Conservation (phyloP, 139 green algal species). For the Diplosphaera chodatii region DNA sequence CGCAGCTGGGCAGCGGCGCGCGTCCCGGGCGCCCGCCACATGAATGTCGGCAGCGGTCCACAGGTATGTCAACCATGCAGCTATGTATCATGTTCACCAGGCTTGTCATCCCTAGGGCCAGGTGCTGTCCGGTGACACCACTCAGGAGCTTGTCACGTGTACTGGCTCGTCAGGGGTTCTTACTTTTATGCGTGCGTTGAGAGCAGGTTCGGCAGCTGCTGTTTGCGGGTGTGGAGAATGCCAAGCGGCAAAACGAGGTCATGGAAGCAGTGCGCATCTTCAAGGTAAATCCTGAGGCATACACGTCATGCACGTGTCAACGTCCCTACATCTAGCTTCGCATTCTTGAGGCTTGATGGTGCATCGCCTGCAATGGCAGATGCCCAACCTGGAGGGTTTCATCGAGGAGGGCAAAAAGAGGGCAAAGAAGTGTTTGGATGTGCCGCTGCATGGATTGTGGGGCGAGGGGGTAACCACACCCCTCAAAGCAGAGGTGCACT, state of each 20-base stretch:
- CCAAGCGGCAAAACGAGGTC: constrained; percentile 21
- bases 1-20: constrained; percentile 52
- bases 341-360: too few species aligned
- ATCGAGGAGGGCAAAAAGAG: constrained; percentile 41
- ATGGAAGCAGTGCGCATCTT: constrained; percentile 33
- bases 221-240: constrained; percentile 57
- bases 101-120: too few species aligned
- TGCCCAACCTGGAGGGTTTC: constrained; percentile 34
- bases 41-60: constrained; percentile 68
- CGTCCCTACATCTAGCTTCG: too few species aligned
- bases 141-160: too few species aligned
- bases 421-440: constrained; percentile 56
- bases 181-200: too few species aligned
- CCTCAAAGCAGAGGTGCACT: constrained; percentile 40
- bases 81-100: too few species aligned
- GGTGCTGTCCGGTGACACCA: too few species aligned
- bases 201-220: constrained; percentile 79
- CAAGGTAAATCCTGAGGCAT: constrained; percentile 24
- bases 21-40: constrained; percentile 54
- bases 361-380: too few species aligned
- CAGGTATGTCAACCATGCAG: too few species aligned
- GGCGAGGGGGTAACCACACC: constrained; percentile 30
- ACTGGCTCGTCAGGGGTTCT: too few species aligned
- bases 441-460: constrained; percentile 74
- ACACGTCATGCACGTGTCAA: neutral